Evolutionary conservation across 495 filamentous ascomycete species (phyloP), one percentile per base, ranked within the genome.

Genomic region (Neurospora sp.): DNA sequence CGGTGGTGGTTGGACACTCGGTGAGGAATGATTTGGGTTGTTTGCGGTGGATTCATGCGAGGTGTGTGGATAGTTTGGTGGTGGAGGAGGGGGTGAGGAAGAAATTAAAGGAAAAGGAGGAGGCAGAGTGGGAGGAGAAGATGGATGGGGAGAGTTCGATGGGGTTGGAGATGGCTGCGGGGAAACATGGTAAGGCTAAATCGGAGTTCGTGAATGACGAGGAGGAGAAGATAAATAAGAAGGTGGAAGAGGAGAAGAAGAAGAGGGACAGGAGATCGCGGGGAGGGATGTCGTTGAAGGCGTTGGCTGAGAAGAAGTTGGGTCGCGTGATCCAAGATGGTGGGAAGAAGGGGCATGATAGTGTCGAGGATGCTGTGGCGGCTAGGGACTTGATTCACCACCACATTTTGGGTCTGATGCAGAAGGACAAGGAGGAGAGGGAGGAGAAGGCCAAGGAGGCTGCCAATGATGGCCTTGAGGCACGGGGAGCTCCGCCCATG

Each of bases 331-430:
- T 86, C 16, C 81, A 85, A 48, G 40, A 65, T 35, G 27, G 69
- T 0, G 73, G 70, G 5, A 73, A 74, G 20, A 31, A 39, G 4
- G 74, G 75, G 0, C 80, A 84, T 46, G 81, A 84, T 73, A 83
- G 79, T 61, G n/a, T 86, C 0, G 82, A 87, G 70, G 83, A 84
- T 48, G 78, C 83, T 0, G 68, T 83, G 0, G 83, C 84, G 0
- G 71, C 79, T 1, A 78, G 83, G 18, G 83, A 85, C n/a, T 68
- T 86, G 14, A 68, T 79, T 1, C 69, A 80, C 4, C 20, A 38
- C 31, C 41, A 71, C 4, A 70, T 74, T 12, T 0, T 65, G 6
- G 22, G 53, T 14, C 3, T 65, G 27, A 65, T 65, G 53, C 12
- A 35, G 27, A 18, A 35, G 27, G 53, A 35, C 0, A 65, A 65